Base-by-base conservation (phyloP, 306 rosid species). In the Trifolium subterraneum region DNA sequence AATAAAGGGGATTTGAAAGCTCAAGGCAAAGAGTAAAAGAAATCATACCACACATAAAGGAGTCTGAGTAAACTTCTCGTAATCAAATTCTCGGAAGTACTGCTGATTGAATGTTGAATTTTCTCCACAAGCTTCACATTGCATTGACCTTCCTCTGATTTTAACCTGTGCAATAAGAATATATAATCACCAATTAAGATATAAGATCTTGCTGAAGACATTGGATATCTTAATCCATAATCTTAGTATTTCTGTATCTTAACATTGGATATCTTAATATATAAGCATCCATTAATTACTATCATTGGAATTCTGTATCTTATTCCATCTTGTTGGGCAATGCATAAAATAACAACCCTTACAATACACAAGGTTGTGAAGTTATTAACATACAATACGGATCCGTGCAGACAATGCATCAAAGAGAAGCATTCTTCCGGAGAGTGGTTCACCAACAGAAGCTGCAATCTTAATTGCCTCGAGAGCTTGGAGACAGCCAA, bases 401-500 rank as follows among this genome's bases (percentile, higher is more conserved):
- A 92, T 92, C 52, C 95, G 84, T 38, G 86, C 90, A 25, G 96
- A 82, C 78, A 92, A 78, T 29, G 97, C 94, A 85, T 94, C 97
- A 72, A 94, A 80, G 60, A 94, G 88, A 90, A 94, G 95, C 97
- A 94, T 94, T 79, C 95, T 83, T 80, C 88, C 92, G 2, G 96
- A 84, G 74, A 94, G 96, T 55, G 96, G 88, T 77, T 94, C 97
- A 18, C 97, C 99, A 79, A 94, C 80, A n/a, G 68, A 86, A 76
- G 96, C 76, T 45, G 96, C 96, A 61, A 94, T 82, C 83, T 94
- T 94, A 82, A 94, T 92, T 61, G 97, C 96, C 85, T 94, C 99
- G 5, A 94, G 89, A 81, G 99, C 97, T 88, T 94, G 96, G 50
- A 94, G 93, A 84, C 99, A 90, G 44, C 99, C 99, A 54, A 94